These are phyloP conservation scores for Clarireedia homoeocarpa DNA, from an alignment of 2,329 filamentous ascomycete genomes.

Conservation along the genomic window DNA sequence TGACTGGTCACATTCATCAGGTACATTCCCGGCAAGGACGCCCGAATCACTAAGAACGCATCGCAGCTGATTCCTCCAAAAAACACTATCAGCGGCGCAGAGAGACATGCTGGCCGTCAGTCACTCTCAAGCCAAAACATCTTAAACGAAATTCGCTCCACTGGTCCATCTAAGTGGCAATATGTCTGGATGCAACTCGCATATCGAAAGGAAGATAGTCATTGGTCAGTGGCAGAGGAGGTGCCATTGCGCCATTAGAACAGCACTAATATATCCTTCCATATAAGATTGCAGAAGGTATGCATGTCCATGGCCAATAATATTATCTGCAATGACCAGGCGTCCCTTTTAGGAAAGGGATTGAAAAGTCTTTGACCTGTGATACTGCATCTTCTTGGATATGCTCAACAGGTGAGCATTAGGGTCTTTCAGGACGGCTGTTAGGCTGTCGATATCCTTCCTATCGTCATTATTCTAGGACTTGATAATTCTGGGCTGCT, in stretches of 20 bases:
- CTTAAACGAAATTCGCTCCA: neutral
- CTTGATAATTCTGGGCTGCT: neutral
- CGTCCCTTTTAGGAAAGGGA: neutral
- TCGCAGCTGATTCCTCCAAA: neutral
- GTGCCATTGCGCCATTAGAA: conserved; percentile 2
- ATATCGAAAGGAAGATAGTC: neutral
- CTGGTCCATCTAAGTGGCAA: neutral
- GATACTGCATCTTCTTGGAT: neutral
- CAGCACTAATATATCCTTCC: neutral
- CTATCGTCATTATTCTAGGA: neutral
- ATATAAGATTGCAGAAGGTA: neutral
- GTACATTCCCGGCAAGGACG: conserved; percentile 3
- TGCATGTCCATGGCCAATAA: neutral
- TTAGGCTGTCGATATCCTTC: no score
- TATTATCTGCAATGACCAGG: neutral
- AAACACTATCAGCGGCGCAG: conserved; percentile 7
- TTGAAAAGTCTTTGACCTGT: conserved; percentile 2
- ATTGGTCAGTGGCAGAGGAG: conserved; percentile 1
- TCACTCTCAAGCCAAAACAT: neutral
- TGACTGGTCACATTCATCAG: conserved; percentile 10
- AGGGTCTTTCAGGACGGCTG: neutral
- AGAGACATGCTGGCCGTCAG: neutral
- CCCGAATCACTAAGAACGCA: conserved; percentile 6
- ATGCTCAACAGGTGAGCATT: neutral
- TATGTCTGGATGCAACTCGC: conserved; percentile 6